Conservation (phyloP, 2,329 filamentous ascomycete genomes). For the Mollisiaceae sp. region DNA sequence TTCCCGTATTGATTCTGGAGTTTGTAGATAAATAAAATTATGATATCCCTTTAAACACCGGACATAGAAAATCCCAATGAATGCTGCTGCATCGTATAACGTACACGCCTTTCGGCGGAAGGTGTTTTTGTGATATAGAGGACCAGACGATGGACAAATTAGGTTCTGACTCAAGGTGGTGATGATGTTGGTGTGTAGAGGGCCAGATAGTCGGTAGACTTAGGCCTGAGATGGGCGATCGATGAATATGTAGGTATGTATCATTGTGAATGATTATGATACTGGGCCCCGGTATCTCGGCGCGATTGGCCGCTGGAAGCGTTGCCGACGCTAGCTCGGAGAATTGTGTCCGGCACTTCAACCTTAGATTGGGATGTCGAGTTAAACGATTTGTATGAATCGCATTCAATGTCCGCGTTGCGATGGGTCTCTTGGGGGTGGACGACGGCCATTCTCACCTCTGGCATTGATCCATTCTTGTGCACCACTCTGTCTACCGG, state of each 20-base stretch:
- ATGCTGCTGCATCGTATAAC: constrained; percentile 29
- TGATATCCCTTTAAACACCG: constrained; percentile 24
- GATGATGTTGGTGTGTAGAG: background rate
- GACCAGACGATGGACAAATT: too few species aligned
- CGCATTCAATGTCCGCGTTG: constrained; percentile 44
- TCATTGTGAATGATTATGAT: constrained; percentile 14
- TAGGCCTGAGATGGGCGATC: background rate
- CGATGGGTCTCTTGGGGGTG: constrained; percentile 51
- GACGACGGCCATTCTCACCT: constrained; percentile 47
- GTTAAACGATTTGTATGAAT: background rate
- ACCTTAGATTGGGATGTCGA: constrained; percentile 13
- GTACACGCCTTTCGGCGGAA: constrained; percentile 27
- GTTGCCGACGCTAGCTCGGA: constrained; percentile 17
- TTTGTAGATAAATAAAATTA: constrained; percentile 33
- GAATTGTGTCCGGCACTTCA: constrained; percentile 5
- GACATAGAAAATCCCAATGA: constrained; percentile 28
- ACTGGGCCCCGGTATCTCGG: constrained; percentile 12
- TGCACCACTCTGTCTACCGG: constrained; percentile 55
- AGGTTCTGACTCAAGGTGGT: too few species aligned
- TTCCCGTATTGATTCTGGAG: background rate
- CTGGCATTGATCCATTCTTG: constrained; percentile 56
- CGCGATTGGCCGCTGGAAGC: background rate
- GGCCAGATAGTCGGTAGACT: constrained; percentile 5
- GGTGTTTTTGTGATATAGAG: constrained; percentile 5
- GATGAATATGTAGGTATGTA: constrained; percentile 5